A percentile compares a stretch with the other conserved stretches of the same genome.
Evolutionary conservation across 768 basidiomycete species (phyloP).

Genomic region (Leccinum incarnatum): DNA sequence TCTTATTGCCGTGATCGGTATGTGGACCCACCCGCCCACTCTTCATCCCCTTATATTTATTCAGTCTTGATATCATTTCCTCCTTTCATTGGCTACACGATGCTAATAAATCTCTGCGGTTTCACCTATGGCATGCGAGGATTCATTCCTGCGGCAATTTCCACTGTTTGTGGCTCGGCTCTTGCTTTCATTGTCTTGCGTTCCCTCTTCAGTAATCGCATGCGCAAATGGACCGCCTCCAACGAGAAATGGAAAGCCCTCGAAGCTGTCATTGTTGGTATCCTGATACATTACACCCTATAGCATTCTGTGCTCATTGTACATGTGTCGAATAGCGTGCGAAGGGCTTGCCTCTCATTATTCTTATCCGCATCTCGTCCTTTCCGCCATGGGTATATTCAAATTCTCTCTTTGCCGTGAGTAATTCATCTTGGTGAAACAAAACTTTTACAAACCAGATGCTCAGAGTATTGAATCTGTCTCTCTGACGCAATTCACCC

Average conservation of each 20-base stretch:
- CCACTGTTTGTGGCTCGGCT: conserved; percentile 65
- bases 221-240: conserved; percentile 57
- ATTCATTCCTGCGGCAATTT: conserved; percentile 57
- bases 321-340: conserved; percentile 43
- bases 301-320: conserved; percentile 1
- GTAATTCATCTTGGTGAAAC: conserved; percentile 24
- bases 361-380: conserved; percentile 77
- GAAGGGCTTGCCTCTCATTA: conserved; percentile 78
- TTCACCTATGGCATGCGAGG: conserved; percentile 84
- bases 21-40: conserved; percentile 50
- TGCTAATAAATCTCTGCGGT: conserved; percentile 59
- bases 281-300: neutral
- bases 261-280: conserved; percentile 67
- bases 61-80: conserved; percentile 32
- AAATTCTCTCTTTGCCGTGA: conserved; percentile 75
- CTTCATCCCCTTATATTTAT: conserved; percentile 38
- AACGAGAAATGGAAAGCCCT: conserved; percentile 78
- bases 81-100: conserved; percentile 31
- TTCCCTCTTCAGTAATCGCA: conserved; percentile 49
- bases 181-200: conserved; percentile 61
- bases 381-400: conserved; percentile 88
- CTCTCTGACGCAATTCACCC: conserved; percentile 67
- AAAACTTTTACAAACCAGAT: conserved; percentile 6
- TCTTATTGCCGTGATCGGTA: conserved; percentile 52
- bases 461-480: conserved; percentile 70